Percentiles rank a stretch among this genome's conserved stretches.
phyloP scores from a whole-genome alignment of 331 rosid genomes.

The Ulmus americana region DNA sequence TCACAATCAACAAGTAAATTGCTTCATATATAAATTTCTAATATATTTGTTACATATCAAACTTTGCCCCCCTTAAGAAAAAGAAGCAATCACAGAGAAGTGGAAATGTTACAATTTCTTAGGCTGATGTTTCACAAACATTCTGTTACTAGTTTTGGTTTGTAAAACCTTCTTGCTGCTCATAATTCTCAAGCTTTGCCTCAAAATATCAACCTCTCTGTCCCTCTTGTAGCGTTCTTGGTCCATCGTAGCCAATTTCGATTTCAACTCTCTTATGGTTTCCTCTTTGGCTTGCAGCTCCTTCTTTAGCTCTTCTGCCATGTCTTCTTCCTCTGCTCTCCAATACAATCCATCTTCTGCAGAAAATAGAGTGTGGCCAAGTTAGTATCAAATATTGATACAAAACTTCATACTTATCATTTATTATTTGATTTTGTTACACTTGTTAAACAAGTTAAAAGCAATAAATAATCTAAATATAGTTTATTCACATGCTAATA shows the following conservation, averaged over 20 bases:
- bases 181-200: conserved; percentile 84
- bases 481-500: too few relatives aligned
- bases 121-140: conserved; percentile 13
- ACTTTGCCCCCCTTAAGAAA: too few relatives aligned
- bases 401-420: too few relatives aligned
- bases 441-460: too few relatives aligned
- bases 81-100: too few relatives aligned
- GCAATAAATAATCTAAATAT: too few relatives aligned
- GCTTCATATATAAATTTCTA: background rate
- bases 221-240: conserved; percentile 51
- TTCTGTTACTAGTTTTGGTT: conserved; percentile 33
- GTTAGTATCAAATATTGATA: background rate
- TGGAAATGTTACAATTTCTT: conserved; percentile 2
- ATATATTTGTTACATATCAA: too few relatives aligned
- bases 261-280: conserved; percentile 37
- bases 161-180: conserved; percentile 48
- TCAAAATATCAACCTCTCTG: conserved; percentile 72
- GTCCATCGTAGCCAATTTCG: conserved; percentile 44
- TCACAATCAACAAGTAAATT: background rate
- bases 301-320: conserved; percentile 50
- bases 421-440: too few relatives aligned
- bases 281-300: conserved; percentile 63
- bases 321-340: conserved; percentile 66
- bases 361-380: background rate
- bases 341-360: conserved; percentile 61